Percentiles rank a stretch among this genome's conserved stretches.
These are phyloP conservation scores for Ascochyta viciae-villosae DNA, from an alignment of 2,329 filamentous ascomycete genomes.

Conservation along the genomic window DNA sequence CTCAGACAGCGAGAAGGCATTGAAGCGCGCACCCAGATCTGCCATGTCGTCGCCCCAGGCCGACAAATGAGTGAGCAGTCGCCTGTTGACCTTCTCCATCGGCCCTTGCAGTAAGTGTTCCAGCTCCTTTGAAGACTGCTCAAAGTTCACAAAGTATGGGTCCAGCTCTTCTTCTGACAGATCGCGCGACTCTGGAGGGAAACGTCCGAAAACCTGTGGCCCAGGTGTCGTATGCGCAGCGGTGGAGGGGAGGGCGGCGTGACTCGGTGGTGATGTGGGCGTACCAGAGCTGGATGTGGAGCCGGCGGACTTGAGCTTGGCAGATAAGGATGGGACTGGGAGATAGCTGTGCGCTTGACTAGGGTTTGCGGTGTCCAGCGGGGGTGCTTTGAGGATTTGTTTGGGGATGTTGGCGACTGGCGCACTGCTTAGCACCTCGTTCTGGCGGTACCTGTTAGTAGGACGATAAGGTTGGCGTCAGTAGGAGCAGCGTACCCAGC, in stretches of 20 bases:
- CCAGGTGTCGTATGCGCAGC: slow-evolving; percentile 66
- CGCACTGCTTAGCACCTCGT: slow-evolving; percentile 91
- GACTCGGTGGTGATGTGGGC: slow-evolving; percentile 61
- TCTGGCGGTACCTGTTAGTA: slow-evolving; percentile 61
- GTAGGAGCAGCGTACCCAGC: slow-evolving; percentile 74
- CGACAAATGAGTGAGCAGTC: slow-evolving; percentile 84
- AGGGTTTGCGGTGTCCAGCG: slow-evolving; percentile 91
- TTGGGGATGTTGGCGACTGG: slow-evolving; percentile 92
- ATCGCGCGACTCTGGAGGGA: slow-evolving; percentile 78
- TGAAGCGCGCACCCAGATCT: slow-evolving; percentile 93
- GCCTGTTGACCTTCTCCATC: slow-evolving; percentile 95
- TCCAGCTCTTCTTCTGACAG: slow-evolving; percentile 90
- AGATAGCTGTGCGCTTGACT: slow-evolving; percentile 85
- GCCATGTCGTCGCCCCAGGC: slow-evolving; percentile 85
- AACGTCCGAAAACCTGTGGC: slow-evolving; percentile 74
- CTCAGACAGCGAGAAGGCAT: slow-evolving; percentile 94
- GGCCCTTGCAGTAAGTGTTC: slow-evolving; percentile 87
- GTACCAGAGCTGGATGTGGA: slow-evolving; percentile 58
- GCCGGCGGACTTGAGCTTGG: slow-evolving; percentile 74
- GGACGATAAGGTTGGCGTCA: background rate
- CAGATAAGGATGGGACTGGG: slow-evolving; percentile 82
- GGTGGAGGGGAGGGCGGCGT: slow-evolving; percentile 58
- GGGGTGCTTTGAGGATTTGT: slow-evolving; percentile 92
- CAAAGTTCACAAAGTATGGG: slow-evolving; percentile 94
- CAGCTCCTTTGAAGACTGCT: slow-evolving; percentile 88